A percentile compares a stretch with the other conserved stretches of the same genome.
Evolutionary conservation across 331 rosid species (phyloP).

Genomic region (Arachis monticola): DNA sequence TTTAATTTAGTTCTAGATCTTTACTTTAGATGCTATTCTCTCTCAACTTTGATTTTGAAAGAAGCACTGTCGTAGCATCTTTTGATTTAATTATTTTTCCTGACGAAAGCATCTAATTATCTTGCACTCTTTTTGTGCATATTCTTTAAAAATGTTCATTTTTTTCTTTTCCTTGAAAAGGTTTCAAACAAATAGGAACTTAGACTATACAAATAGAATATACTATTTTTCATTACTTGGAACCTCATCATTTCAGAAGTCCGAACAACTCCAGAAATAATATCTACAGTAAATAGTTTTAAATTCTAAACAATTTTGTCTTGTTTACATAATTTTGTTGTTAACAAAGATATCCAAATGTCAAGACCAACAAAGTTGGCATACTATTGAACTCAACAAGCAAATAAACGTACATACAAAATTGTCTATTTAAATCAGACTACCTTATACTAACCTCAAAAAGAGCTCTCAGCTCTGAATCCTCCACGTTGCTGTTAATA

Average conservation of each 20-base stretch:
- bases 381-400: constrained; percentile 8
- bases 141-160: too few relatives aligned
- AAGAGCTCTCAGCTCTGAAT: constrained; percentile 74
- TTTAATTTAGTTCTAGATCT: too few relatives aligned
- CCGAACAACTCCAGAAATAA: constrained; percentile 3
- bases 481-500: constrained; percentile 91
- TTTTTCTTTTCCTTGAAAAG: too few relatives aligned
- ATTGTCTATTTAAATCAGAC: constrained; percentile 17
- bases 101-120: background rate
- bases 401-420: constrained; percentile 1
- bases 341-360: constrained; percentile 14
- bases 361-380: constrained; percentile 10
- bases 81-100: background rate
- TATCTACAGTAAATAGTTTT: background rate
- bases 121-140: background rate
- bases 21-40: too few relatives aligned
- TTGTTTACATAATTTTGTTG: background rate
- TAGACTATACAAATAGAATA: background rate
- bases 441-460: constrained; percentile 71
- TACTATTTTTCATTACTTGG: background rate
- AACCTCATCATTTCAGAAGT: background rate
- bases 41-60: too few relatives aligned
- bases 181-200: too few relatives aligned
- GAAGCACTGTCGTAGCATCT: too few relatives aligned
- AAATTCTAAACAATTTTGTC: constrained; percentile 2